Conservation (phyloP, 2,329 filamentous ascomycete genomes). For the Colletotrichum sp. region DNA sequence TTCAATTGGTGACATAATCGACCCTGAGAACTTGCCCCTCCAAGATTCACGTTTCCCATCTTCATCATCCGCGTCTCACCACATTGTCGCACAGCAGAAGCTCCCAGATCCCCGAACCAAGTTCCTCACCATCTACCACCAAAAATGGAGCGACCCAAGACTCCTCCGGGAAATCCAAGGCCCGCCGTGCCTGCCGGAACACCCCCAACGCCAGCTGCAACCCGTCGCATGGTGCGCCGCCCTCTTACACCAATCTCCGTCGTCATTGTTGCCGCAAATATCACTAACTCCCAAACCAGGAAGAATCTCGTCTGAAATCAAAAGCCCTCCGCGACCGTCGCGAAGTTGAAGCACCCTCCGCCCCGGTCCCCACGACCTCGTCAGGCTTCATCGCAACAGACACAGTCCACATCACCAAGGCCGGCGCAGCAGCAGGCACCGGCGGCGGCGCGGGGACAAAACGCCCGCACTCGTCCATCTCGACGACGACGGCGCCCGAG, state of each 20-base stretch:
- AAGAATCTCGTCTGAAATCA: conserved; percentile 85
- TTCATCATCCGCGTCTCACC: background rate
- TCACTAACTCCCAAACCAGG: conserved; percentile 52
- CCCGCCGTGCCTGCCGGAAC: conserved; percentile 37
- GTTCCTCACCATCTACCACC: background rate
- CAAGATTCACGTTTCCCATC: background rate
- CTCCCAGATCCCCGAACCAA: no score
- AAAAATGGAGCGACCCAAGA: conserved; percentile 52
- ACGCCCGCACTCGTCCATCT: conserved; percentile 71
- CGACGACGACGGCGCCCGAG: conserved; percentile 46
- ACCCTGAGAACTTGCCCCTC: conserved; percentile 12
- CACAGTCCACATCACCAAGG: conserved; percentile 60
- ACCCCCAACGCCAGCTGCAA: conserved; percentile 60
- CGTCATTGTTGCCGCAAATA: background rate
- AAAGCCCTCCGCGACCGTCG: conserved; percentile 83
- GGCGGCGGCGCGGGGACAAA: conserved; percentile 52
- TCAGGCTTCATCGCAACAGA: conserved; percentile 77
- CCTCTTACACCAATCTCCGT: background rate
- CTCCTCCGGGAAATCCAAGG: conserved; percentile 44
- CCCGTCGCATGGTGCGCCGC: conserved; percentile 57
- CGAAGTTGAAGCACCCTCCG: conserved; percentile 62
- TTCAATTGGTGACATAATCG: conserved; percentile 22
- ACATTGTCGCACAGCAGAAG: background rate
- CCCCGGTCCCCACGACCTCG: conserved; percentile 54
- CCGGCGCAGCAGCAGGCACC: conserved; percentile 46